phyloP scores from a whole-genome alignment of 805 yeast genomes.

The Starmera dryadoides region DNA sequence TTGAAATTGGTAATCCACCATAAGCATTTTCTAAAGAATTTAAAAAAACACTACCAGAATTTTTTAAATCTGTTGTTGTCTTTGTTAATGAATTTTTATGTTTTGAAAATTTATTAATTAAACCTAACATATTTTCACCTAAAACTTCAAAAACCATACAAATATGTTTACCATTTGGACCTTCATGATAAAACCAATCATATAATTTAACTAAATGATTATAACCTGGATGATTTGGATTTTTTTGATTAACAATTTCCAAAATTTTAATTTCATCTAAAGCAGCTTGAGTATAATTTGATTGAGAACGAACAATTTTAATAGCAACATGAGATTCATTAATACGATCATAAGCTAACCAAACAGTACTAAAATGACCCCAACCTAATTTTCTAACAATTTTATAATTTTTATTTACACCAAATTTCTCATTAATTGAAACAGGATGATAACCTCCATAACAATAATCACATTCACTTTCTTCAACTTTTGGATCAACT shows the following conservation, averaged over 20 bases:
- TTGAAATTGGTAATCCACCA: slow-evolving; percentile 47
- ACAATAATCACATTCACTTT: slow-evolving; percentile 43
- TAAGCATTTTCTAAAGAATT: slow-evolving; percentile 32
- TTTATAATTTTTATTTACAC: slow-evolving; percentile 34
- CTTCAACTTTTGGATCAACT: slow-evolving; percentile 29
- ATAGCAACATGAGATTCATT: slow-evolving; percentile 46
- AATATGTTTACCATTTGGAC: slow-evolving; percentile 59
- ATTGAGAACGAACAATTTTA: slow-evolving; percentile 50
- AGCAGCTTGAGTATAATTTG: slow-evolving; percentile 55
- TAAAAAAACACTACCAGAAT: too few species aligned
- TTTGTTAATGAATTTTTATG: not conserved
- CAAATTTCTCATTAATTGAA: slow-evolving; percentile 45
- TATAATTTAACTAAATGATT: slow-evolving; percentile 43
- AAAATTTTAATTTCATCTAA: slow-evolving; percentile 52
- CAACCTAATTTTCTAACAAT: slow-evolving; percentile 56
- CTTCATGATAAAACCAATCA: slow-evolving; percentile 48
- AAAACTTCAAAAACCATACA: slow-evolving; percentile 63
- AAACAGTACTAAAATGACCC: slow-evolving; percentile 72
- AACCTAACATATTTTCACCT: slow-evolving; percentile 50
- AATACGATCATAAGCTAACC: slow-evolving; percentile 43
- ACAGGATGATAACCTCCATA: slow-evolving; percentile 65
- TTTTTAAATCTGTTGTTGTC: too few species aligned
- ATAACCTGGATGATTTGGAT: slow-evolving; percentile 41
- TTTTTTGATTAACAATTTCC: slow-evolving; percentile 23
- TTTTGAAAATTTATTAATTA: slow-evolving; percentile 35